Conservation (phyloP, 345 rosid species). For the Sisymbrium altissimum region DNA sequence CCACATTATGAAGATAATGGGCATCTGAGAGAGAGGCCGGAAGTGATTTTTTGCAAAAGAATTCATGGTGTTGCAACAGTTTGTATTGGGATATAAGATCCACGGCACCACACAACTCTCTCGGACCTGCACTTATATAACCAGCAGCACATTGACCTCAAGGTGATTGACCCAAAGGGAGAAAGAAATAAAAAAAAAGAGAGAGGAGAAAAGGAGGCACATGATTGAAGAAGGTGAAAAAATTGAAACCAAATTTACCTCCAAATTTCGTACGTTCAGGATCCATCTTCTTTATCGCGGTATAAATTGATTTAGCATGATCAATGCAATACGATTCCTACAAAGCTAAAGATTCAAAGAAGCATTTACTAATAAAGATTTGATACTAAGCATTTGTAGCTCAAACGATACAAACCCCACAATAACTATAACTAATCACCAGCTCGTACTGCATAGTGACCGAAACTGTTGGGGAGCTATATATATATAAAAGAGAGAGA, state of each 20-base stretch:
- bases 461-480: not conserved
- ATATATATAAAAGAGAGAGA: not conserved
- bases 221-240: not conserved
- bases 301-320: constrained; percentile 16
- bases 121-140: constrained; percentile 50
- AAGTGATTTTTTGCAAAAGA: constrained; percentile 81
- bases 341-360: not conserved
- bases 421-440: not conserved
- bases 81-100: constrained; percentile 83
- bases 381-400: not conserved
- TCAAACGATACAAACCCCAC: not conserved
- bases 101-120: constrained; percentile 74
- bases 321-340: constrained; percentile 13
- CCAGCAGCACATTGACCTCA: constrained; percentile 3
- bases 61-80: constrained; percentile 66
- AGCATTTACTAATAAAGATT: constrained; percentile 7
- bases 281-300: constrained; percentile 29
- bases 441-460: not conserved
- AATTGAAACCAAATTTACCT: constrained; percentile 15
- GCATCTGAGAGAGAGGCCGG: constrained; percentile 73
- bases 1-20: constrained; percentile 75
- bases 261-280: constrained; percentile 32
- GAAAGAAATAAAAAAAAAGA: too few species aligned
- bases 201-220: not conserved
- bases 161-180: not conserved